These are phyloP conservation scores for Lonicera japonica DNA, from an alignment of 129 eudicot genomes.

Conservation along the genomic window DNA sequence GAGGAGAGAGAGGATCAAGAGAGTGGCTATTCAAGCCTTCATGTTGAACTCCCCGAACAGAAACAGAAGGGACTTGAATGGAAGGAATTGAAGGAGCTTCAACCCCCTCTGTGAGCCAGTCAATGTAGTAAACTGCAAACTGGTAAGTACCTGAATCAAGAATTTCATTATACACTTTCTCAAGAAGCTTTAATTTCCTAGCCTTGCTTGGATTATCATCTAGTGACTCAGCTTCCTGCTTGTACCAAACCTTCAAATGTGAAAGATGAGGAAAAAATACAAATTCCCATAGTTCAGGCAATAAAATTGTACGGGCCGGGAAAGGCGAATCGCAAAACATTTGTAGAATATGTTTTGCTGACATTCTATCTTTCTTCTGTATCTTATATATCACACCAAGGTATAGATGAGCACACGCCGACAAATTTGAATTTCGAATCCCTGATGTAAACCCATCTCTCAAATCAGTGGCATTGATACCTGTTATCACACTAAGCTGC, in stretches of 20 bases:
- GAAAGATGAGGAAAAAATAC: conserved; percentile 62
- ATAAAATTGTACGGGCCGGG: conserved; percentile 45
- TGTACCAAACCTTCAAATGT: conserved; percentile 59
- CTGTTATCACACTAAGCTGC: conserved; percentile 78
- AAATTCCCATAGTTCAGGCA: conserved; percentile 63
- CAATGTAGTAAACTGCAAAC: conserved; percentile 67
- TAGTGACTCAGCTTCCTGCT: conserved; percentile 40
- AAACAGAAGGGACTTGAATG: conserved; percentile 41
- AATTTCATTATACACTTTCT: conserved; percentile 51
- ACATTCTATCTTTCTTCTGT: conserved; percentile 57
- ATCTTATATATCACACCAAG: conserved; percentile 55
- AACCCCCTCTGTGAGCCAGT: conserved; percentile 70
- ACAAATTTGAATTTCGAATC: conserved; percentile 50
- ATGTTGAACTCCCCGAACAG: conserved; percentile 26
- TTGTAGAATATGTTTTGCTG: conserved; percentile 75
- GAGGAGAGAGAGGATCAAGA: conserved; percentile 29
- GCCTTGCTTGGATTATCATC: conserved; percentile 32
- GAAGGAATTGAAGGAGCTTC: conserved; percentile 72
- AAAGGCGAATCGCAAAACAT: conserved; percentile 77
- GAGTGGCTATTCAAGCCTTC: conserved; percentile 23
- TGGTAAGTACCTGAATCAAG: conserved; percentile 64
- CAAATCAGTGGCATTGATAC: conserved; percentile 54
- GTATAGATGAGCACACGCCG: conserved; percentile 83
- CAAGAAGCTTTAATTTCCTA: conserved; percentile 55
- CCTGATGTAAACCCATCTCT: conserved; percentile 63